A percentile compares a stretch with the other conserved stretches of the same genome.
Conservation (phyloP, 108 stramenopile species). For the Nannochloropsis salina region DNA sequence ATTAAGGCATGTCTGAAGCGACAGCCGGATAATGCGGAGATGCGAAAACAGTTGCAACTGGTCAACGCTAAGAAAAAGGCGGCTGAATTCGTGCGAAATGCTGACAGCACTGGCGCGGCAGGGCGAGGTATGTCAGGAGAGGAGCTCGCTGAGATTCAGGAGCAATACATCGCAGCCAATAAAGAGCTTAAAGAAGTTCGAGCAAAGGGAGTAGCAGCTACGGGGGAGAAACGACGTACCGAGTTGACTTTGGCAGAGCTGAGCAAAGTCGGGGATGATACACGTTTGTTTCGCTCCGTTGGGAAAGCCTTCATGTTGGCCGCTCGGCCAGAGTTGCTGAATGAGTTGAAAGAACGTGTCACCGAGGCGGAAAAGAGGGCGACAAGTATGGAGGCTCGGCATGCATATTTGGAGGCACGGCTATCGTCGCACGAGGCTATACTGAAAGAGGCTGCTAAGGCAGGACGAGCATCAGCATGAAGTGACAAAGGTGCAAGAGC, state of each 20-base stretch:
- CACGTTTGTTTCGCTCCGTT: constrained; percentile 62
- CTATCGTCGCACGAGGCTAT: constrained; percentile 20
- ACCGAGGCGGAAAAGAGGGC: neutral
- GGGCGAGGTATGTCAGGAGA: constrained; percentile 40
- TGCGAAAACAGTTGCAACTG: constrained; percentile 63
- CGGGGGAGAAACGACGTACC: constrained; percentile 62
- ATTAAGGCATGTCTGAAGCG: constrained; percentile 70
- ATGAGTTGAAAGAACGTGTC: neutral
- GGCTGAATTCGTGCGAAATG: neutral
- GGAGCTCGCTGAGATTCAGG: constrained; percentile 71
- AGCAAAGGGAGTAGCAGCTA: constrained; percentile 55
- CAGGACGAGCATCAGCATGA: neutral
- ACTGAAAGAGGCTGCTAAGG: constrained; percentile 13
- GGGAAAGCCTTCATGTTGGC: constrained; percentile 61
- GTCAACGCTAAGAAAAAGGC: constrained; percentile 50
- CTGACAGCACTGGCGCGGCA: constrained; percentile 18
- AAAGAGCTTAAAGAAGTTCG: constrained; percentile 68
- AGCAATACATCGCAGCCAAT: constrained; percentile 60
- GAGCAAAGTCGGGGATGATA: constrained; percentile 49
- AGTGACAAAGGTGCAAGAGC: neutral
- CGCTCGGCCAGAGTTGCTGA: neutral
- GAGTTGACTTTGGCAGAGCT: constrained; percentile 66
- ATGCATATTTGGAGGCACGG: neutral
- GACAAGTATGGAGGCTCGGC: neutral
- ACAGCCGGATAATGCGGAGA: constrained; percentile 68